These are phyloP conservation scores for Biscogniauxia marginata DNA, from an alignment of 2,329 filamentous ascomycete species.

Conservation along the genomic window DNA sequence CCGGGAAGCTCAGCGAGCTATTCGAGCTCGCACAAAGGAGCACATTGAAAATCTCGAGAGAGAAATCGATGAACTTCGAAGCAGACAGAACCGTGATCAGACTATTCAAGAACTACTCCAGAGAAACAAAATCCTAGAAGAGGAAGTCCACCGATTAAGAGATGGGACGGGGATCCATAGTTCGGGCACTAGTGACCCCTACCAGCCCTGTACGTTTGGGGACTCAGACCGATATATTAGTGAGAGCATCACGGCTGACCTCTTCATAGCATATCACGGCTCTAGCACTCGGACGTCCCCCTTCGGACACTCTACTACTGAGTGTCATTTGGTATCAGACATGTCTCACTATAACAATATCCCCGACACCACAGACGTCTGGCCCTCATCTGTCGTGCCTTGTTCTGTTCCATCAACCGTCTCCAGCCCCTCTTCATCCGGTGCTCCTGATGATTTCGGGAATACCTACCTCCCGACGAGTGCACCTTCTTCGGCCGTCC, in stretches of 20 bases:
- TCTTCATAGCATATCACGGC: constrained; percentile 21
- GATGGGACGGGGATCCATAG: constrained; percentile 45
- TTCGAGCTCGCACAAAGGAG: constrained; percentile 80
- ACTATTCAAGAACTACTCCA: constrained; percentile 51
- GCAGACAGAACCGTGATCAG: constrained; percentile 46
- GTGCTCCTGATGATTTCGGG: constrained; percentile 47
- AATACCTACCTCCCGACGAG: constrained; percentile 49
- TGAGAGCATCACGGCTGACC: constrained; percentile 6
- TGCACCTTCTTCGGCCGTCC: constrained; percentile 43
- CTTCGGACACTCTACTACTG: constrained; percentile 40
- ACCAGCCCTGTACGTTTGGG: constrained; percentile 26
- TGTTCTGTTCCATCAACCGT: constrained; percentile 47
- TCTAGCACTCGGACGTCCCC: constrained; percentile 46
- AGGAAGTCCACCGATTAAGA: constrained; percentile 47
- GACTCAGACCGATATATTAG: not conserved
- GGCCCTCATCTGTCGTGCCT: constrained; percentile 44
- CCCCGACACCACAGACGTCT: constrained; percentile 45
- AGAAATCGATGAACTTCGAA: constrained; percentile 69
- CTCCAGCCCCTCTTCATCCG: constrained; percentile 52
- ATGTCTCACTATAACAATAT: constrained; percentile 41
- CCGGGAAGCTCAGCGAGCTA: constrained; percentile 83
- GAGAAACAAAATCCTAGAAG: constrained; percentile 53
- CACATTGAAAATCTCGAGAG: constrained; percentile 78
- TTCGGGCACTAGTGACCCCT: constrained; percentile 20
- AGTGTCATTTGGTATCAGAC: constrained; percentile 44